Evolutionary conservation across 768 basidiomycete species (phyloP).

Genomic region (Suillus placidus): DNA sequence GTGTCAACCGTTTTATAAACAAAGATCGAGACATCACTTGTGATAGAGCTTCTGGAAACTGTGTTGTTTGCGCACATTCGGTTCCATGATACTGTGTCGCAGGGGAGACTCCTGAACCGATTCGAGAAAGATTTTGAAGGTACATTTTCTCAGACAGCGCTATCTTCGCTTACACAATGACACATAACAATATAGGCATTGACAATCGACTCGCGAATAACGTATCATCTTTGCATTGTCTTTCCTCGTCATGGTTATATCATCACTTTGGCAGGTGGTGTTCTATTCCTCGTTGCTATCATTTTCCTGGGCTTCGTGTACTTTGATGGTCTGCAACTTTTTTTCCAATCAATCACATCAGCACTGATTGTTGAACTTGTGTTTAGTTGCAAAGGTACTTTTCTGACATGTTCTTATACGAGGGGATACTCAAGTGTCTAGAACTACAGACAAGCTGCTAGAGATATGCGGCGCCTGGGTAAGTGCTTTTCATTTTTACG

Average conservation of each 20-base stretch:
- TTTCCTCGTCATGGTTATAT: slow-evolving; percentile 68
- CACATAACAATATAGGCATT: slow-evolving; percentile 52
- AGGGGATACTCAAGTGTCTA: slow-evolving; percentile 29
- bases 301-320: slow-evolving; percentile 62
- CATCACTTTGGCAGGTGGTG: slow-evolving; percentile 81
- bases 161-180: slow-evolving; percentile 15
- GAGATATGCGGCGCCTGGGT: slow-evolving; percentile 84
- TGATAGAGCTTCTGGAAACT: slow-evolving; percentile 62
- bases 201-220: slow-evolving; percentile 85
- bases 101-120: slow-evolving; percentile 80
- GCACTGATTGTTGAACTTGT: slow-evolving; percentile 13
- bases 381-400: slow-evolving; percentile 41
- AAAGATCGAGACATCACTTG: slow-evolving; percentile 36
- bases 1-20: slow-evolving; percentile 80
- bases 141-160: slow-evolving; percentile 8
- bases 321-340: slow-evolving; percentile 58
- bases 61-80: slow-evolving; percentile 88
- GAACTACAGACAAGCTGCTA: slow-evolving; percentile 77
- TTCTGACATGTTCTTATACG: neutral
- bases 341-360: neutral
- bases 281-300: slow-evolving; percentile 68
- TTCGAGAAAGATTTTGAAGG: slow-evolving; percentile 92
- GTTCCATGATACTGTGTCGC: slow-evolving; percentile 91
- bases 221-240: slow-evolving; percentile 71
- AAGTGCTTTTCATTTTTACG: slow-evolving; percentile 20